These are phyloP conservation scores for Yamadazyma epiphylla DNA, from an alignment of 1,139 yeast genomes.

Conservation along the genomic window DNA sequence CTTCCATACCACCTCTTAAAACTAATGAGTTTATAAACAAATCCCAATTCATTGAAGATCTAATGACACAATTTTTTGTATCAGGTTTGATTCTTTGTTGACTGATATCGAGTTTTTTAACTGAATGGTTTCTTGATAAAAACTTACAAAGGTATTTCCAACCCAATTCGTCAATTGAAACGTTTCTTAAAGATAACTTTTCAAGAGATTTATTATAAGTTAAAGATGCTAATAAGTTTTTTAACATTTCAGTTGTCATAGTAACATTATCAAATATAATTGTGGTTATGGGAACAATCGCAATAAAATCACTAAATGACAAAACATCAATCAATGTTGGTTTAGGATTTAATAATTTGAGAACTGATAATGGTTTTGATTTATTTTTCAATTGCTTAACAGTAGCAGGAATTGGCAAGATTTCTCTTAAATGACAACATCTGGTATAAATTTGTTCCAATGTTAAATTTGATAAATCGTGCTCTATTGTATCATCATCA, in stretches of 20 bases:
- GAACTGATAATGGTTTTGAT: conserved; percentile 66
- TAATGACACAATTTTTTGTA: conserved; percentile 35
- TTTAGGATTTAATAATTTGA: conserved; percentile 80
- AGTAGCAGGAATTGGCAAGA: conserved; percentile 89
- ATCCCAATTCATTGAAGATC: conserved; percentile 77
- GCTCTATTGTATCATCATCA: conserved; percentile 20
- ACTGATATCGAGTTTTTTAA: conserved; percentile 73
- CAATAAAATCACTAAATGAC: conserved; percentile 82
- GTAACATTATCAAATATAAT: conserved; percentile 81
- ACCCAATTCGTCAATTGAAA: conserved; percentile 63
- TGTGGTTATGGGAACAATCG: conserved; percentile 77
- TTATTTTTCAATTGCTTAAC: conserved; percentile 78
- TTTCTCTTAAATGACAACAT: conserved; percentile 90
- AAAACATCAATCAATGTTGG: conserved; percentile 88
- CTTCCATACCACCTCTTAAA: conserved; percentile 72
- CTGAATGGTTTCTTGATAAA: conserved; percentile 50
- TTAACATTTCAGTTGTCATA: conserved; percentile 76
- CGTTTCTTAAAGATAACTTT: conserved; percentile 74
- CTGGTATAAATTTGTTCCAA: conserved; percentile 79
- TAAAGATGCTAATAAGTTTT: conserved; percentile 62
- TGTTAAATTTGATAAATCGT: conserved; percentile 27
- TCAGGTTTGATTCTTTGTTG: conserved; percentile 65
- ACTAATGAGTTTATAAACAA: conserved; percentile 58
- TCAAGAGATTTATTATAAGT: conserved; percentile 56
- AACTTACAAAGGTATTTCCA: conserved; percentile 79